These are phyloP conservation scores for Aspergillus brasiliensis DNA, from an alignment of 2,329 filamentous ascomycete genomes.

Conservation along the genomic window DNA sequence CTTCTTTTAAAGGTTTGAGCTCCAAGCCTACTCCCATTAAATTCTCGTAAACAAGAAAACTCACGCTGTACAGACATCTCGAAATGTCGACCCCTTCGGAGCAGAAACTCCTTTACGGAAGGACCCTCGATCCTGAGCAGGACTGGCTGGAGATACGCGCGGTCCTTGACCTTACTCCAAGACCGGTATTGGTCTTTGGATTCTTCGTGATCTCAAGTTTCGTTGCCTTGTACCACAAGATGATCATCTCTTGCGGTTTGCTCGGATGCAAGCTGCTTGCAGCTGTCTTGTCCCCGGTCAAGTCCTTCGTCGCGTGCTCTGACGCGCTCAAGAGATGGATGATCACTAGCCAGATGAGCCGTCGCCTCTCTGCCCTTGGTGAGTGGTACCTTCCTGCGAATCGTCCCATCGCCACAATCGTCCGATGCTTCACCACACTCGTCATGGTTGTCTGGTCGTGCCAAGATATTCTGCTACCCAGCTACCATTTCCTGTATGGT, in stretches of 20 bases:
- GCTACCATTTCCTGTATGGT: slow-evolving; percentile 10
- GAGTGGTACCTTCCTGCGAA: slow-evolving; percentile 16
- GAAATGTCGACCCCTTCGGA: slow-evolving; percentile 20
- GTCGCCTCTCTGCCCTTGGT: background rate
- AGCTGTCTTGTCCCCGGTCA: background rate
- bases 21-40: no score
- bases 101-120: slow-evolving; percentile 20
- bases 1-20: no score
- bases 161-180: slow-evolving; percentile 14
- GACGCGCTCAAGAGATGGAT: background rate
- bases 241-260: slow-evolving; percentile 1
- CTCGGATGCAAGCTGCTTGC: background rate
- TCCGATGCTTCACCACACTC: slow-evolving; percentile 4
- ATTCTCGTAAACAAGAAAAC: no score
- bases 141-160: slow-evolving; percentile 5
- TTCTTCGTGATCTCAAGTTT: slow-evolving; percentile 1
- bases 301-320: background rate
- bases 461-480: slow-evolving; percentile 3
- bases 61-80: background rate
- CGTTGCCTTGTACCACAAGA: slow-evolving; percentile 4
- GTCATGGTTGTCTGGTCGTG: background rate
- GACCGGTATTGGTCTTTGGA: slow-evolving; percentile 12
- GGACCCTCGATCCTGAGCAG: slow-evolving; percentile 6
- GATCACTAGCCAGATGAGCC: background rate
- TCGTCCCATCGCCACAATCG: background rate